These are phyloP conservation scores for Rhizopogon parksii DNA, from an alignment of 1,284 basidiomycete genomes.

Conservation along the genomic window DNA sequence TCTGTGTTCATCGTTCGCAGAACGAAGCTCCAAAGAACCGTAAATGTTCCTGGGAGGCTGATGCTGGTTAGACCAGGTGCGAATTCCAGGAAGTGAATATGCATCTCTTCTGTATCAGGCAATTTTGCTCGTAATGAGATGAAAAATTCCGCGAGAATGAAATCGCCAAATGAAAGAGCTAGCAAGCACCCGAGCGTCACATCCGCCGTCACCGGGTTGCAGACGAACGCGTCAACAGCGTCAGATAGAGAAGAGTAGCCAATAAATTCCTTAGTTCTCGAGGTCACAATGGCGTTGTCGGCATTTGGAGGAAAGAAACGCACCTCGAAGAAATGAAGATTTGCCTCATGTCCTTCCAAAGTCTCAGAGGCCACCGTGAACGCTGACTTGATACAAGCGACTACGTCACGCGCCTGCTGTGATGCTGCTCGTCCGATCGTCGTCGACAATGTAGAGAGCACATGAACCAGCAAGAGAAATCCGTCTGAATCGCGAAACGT, in stretches of 20 bases:
- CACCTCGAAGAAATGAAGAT: constrained; percentile 64
- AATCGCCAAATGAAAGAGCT: constrained; percentile 56
- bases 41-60: constrained; percentile 47
- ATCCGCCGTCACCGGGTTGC: constrained; percentile 41
- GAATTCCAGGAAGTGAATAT: constrained; percentile 32
- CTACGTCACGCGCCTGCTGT: constrained; percentile 36
- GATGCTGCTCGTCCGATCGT: constrained; percentile 31
- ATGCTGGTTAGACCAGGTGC: constrained; percentile 37
- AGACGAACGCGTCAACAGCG: constrained; percentile 45
- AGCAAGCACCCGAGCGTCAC: constrained; percentile 57
- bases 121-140: constrained; percentile 32
- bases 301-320: constrained; percentile 18
- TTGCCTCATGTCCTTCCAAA: constrained; percentile 47
- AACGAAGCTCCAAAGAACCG: constrained; percentile 46
- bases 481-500: constrained; percentile 76
- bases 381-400: constrained; percentile 49
- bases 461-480: constrained; percentile 64
- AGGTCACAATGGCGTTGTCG: not conserved
- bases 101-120: constrained; percentile 33
- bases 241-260: constrained; percentile 57
- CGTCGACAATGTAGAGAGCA: constrained; percentile 50
- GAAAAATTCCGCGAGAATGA: constrained; percentile 49
- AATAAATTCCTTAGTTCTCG: constrained; percentile 44
- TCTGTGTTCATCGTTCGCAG: constrained; percentile 26
- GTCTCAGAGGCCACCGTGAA: constrained; percentile 62